phyloP scores from a whole-genome alignment of 805 yeast genomes.

The Kluyveromyces aestuarii region DNA sequence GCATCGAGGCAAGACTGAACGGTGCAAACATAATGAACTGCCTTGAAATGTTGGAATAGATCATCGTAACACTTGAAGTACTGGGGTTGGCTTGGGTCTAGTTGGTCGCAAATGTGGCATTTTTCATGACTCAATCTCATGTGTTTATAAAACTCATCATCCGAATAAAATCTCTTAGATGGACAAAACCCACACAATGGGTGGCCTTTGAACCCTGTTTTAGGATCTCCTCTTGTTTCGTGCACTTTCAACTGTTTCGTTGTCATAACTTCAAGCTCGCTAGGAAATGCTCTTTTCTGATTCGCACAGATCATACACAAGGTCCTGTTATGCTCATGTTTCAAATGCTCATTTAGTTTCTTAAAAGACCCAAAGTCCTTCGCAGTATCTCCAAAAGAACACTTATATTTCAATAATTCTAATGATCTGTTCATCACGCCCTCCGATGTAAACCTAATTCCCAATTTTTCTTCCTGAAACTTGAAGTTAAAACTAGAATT shows the following conservation, averaged over 20 bases:
- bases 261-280: constrained; percentile 57
- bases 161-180: constrained; percentile 70
- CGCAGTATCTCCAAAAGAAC: constrained; percentile 39
- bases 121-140: constrained; percentile 77
- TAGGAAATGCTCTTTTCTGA: constrained; percentile 69
- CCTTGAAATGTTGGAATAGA: constrained; percentile 64
- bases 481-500: constrained; percentile 23
- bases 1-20: constrained; percentile 75
- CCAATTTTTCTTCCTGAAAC: constrained; percentile 36
- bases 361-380: constrained; percentile 42
- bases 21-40: constrained; percentile 67
- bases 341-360: constrained; percentile 55
- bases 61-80: constrained; percentile 72
- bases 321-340: constrained; percentile 48
- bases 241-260: constrained; percentile 59
- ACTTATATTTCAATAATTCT: constrained; percentile 42
- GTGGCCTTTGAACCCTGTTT: constrained; percentile 75
- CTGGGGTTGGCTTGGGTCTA: constrained; percentile 51
- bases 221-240: constrained; percentile 58
- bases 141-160: constrained; percentile 77
- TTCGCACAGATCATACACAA: constrained; percentile 71
- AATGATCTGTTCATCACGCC: constrained; percentile 41
- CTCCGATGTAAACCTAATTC: constrained; percentile 50
- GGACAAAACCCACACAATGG: constrained; percentile 80
- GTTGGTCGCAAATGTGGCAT: constrained; percentile 81